Evolutionary conservation across 306 rosid genomes (phyloP).

Genomic region (Ceratonia siliqua): DNA sequence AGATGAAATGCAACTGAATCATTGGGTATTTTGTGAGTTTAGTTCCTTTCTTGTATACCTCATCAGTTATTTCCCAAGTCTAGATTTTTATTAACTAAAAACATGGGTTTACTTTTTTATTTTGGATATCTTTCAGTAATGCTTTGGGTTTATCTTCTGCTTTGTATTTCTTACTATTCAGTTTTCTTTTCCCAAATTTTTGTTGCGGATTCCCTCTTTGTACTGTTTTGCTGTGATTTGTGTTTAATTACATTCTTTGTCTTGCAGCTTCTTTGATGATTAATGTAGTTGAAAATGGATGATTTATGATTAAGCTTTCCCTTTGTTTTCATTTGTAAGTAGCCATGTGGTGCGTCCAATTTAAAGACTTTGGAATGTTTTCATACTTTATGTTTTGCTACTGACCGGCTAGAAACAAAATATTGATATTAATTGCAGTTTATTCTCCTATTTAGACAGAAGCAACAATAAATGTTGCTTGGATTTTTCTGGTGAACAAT

Average conservation of each 20-base stretch:
- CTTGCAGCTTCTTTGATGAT: neutral
- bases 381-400: conserved; percentile 12
- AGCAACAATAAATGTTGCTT: conserved; percentile 35
- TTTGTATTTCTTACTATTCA: too few relatives aligned
- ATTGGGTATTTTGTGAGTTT: too few relatives aligned
- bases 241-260: conserved; percentile 6
- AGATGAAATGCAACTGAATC: too few relatives aligned
- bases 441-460: conserved; percentile 38
- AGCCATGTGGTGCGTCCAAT: conserved; percentile 2
- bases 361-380: conserved; percentile 12
- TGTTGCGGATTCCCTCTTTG: neutral
- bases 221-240: conserved; percentile 19
- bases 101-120: too few relatives aligned
- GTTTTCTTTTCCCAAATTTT: conserved; percentile 17
- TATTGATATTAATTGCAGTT: conserved; percentile 15
- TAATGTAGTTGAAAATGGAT: conserved; percentile 15
- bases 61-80: too few relatives aligned
- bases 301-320: conserved; percentile 8
- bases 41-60: too few relatives aligned
- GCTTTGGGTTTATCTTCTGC: too few relatives aligned
- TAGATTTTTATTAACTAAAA: too few relatives aligned
- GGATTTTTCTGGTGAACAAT: conserved; percentile 35
- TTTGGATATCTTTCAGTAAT: too few relatives aligned
- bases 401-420: neutral
- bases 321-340: neutral